phyloP scores from a whole-genome alignment of 2,329 filamentous ascomycete genomes.

The Beauveria pseudobassiana region DNA sequence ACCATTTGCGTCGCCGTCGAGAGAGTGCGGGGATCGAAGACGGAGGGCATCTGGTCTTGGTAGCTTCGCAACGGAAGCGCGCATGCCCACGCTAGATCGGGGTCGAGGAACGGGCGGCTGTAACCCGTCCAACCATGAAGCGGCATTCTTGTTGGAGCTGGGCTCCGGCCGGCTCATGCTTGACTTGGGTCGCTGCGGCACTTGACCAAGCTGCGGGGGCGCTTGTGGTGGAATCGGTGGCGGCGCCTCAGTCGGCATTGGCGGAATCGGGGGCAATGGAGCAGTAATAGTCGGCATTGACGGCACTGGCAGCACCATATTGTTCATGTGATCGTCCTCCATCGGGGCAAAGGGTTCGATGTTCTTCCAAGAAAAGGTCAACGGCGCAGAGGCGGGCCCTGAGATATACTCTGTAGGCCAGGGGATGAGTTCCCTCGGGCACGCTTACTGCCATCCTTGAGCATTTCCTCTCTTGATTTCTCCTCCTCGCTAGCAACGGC shows the following conservation, averaged over 20 bases:
- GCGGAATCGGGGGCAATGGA: constrained; percentile 7
- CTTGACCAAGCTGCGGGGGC: constrained; percentile 13
- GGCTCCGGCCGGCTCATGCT: constrained; percentile 18
- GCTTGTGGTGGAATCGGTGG: constrained; percentile 15
- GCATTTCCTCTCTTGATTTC: constrained; percentile 30
- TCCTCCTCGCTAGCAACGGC: constrained; percentile 47
- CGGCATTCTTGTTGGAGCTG: not conserved
- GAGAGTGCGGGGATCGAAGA: not conserved
- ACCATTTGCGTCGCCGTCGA: not conserved
- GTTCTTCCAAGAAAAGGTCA: constrained; percentile 52
- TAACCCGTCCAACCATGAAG: not conserved
- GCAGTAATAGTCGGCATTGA: not conserved
- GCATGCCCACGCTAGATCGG: constrained; percentile 6
- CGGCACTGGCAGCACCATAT: not conserved
- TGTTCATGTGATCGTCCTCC: not conserved
- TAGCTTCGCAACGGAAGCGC: constrained; percentile 8
- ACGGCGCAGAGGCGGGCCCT: constrained; percentile 60
- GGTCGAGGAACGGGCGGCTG: constrained; percentile 1
- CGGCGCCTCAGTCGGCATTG: constrained; percentile 4
- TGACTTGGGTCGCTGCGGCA: constrained; percentile 30
- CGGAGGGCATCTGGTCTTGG: not conserved
- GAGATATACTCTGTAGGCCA: constrained; percentile 42
- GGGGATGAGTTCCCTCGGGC: constrained; percentile 48
- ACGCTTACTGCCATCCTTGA: constrained; percentile 35
- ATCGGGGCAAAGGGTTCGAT: not conserved